Conservation (phyloP, 805 yeast species). For the Starmerella scarabaei region DNA sequence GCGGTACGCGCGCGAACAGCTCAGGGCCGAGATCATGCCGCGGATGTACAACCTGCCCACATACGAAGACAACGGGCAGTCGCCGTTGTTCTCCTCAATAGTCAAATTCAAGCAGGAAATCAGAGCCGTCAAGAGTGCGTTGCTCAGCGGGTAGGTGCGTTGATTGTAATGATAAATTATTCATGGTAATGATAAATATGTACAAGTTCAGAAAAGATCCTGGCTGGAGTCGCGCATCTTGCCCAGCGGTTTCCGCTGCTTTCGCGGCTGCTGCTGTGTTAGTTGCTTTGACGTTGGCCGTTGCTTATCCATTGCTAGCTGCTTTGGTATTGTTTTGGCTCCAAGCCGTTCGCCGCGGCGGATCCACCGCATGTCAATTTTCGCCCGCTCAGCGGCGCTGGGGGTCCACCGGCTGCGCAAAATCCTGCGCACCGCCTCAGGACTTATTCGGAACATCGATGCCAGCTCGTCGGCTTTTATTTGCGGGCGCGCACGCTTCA, state of each 20-base stretch:
- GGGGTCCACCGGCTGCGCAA: slow-evolving; percentile 70
- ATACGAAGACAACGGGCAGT: neutral
- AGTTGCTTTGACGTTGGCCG: neutral
- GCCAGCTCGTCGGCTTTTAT: slow-evolving; percentile 48
- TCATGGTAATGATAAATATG: neutral
- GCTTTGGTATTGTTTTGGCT: neutral
- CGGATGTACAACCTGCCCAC: neutral
- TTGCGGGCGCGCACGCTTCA: slow-evolving; percentile 47
- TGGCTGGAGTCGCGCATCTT: slow-evolving; percentile 8
- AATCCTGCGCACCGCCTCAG: slow-evolving; percentile 72
- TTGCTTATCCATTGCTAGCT: too few species aligned
- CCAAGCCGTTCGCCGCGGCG: slow-evolving; percentile 33
- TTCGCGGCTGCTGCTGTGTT: neutral
- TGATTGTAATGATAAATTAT: neutral
- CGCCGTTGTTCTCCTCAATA: slow-evolving; percentile 3
- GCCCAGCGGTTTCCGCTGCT: neutral
- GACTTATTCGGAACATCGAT: slow-evolving; percentile 53
- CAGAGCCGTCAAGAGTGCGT: slow-evolving; percentile 11
- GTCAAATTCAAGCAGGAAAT: slow-evolving; percentile 12
- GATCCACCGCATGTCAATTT: slow-evolving; percentile 40
- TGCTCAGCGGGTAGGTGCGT: slow-evolving; percentile 3
- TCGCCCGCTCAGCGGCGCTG: slow-evolving; percentile 36
- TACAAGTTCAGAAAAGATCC: slow-evolving; percentile 5
- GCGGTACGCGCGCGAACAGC: slow-evolving; percentile 4
- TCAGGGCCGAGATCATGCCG: slow-evolving; percentile 12